Evolutionary conservation across 352 stramenopile genomes (phyloP), one percentile per base, ranked within the genome.

Genomic region (Phytophthora colocasiae): DNA sequence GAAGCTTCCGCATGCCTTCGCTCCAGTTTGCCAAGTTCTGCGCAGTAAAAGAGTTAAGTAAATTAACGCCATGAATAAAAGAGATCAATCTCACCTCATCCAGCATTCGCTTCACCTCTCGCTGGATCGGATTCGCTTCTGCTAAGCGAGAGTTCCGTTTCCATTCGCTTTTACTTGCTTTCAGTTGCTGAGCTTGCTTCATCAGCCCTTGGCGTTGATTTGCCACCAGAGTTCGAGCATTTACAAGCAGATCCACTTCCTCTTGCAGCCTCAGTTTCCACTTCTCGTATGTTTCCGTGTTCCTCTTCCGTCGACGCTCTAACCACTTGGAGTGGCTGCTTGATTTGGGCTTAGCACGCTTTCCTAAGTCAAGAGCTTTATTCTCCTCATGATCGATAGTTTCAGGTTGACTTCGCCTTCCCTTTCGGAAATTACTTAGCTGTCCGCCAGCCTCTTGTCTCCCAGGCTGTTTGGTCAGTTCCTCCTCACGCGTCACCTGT

Each of bases 61-160:
- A 40, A 31, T 19, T 44, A 44, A 52, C 19, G 6, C 11, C 31
- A 14, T 4, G 31, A 50, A 39, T 19, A 45, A 10, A 32, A 14
- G 49, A 15, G 4, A 17, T 51, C 29, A 39, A 53, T 17, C 34
- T 52, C 43, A 85, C 76, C 61, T 89, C 69, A 50, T 92, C 79
- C 40, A 90, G 84, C 71, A 90, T 89, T 3, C 66, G 65, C 50
- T 85, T 86, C 68, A 89, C 84, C 47, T 92, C 79, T 4, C 71
- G 66, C 27, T 86, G 59, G 41, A 89, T 78, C 19, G 73, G 71
- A 52, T 71, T 70, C 19, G 64, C 44, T 15, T 60, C 39, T 6
- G 31, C 32, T 17, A 58, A 49, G 19, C 55, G 53, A 10, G 68
- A 77, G 54, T 83, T 74, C 15, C 45, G 63, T 27, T 75, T 74